Evolutionary conservation across 768 basidiomycete species (phyloP).

Genomic region (Tephrocybe rancida): DNA sequence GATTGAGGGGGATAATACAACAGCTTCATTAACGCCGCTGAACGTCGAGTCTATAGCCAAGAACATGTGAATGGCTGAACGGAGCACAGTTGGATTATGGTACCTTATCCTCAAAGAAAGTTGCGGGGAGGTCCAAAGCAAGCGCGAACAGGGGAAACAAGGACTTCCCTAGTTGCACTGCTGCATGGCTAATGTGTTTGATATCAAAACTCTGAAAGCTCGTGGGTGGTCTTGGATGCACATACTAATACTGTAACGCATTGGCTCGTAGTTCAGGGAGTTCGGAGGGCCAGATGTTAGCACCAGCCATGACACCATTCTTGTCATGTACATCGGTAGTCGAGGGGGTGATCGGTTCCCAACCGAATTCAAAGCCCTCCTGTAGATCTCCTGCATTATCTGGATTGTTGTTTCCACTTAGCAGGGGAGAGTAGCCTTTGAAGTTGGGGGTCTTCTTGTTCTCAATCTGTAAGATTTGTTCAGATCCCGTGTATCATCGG

Average conservation of each 20-base stretch:
- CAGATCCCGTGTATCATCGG: neutral
- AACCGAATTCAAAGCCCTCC: slow-evolving; percentile 89
- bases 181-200: slow-evolving; percentile 33
- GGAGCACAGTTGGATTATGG: neutral
- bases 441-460: slow-evolving; percentile 70
- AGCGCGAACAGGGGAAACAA: slow-evolving; percentile 88
- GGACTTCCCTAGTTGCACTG: slow-evolving; percentile 48
- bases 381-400: slow-evolving; percentile 84
- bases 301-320: slow-evolving; percentile 65
- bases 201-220: neutral
- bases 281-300: slow-evolving; percentile 78
- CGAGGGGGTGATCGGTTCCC: slow-evolving; percentile 48
- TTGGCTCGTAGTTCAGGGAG: slow-evolving; percentile 61
- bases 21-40: slow-evolving; percentile 83
- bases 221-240: neutral
- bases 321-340: slow-evolving; percentile 29
- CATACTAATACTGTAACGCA: slow-evolving; percentile 70
- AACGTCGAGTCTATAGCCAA: slow-evolving; percentile 61
- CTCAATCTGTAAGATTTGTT: slow-evolving; percentile 51
- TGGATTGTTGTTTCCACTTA: slow-evolving; percentile 76
- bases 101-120: slow-evolving; percentile 85
- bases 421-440: slow-evolving; percentile 73
- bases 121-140: slow-evolving; percentile 71
- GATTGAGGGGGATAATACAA: slow-evolving; percentile 76
- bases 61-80: too few relatives aligned